Evolutionary conservation across 106 monocot species (phyloP), one percentile per base, ranked within the genome.

Genomic region (Vanilla planifolia): DNA sequence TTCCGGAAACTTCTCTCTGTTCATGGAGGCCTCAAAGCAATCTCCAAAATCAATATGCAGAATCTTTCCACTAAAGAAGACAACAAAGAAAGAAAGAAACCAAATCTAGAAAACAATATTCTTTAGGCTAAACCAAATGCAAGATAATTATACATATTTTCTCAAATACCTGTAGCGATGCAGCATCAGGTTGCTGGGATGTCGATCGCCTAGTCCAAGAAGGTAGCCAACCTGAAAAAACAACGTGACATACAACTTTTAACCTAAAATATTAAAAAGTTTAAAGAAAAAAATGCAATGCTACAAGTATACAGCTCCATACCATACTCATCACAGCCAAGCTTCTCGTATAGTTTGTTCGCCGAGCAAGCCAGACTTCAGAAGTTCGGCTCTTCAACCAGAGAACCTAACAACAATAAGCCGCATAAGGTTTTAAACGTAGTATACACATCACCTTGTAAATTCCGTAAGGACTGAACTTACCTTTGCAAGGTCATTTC

Each of bases 321-420:
- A 98, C 96, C 96, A 98, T 98, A 63, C 96, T 98, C 96, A 98
- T 98, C 40, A 98, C 96, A 72, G 96, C 96, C 67, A 98, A 79
- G 64, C 96, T 98, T 77, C 91, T 91, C 0, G 96, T 91, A 55
- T 98, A 98, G 67, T 92, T 98, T 75, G 96, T 98, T 24, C 96
- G 77, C 4, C 96, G 78, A 55, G 91, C 91, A 50, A 98, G 79
- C 96, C 96, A 98, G 69, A 98, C 81, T 82, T 98, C 96, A 63
- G 96, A 98, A 30, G 96, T 91, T 61, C 91, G 78, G 71, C 91
- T 88, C 73, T 98, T 98, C 8, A 98, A 71, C 96, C 96, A 98
- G n/a, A 98, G 79, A 75, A 98, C 91, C 96, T 98, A 67, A 33
- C 17, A 46, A 33, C 8, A 17, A 13, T 5, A 4, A 55, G n/a